These are phyloP conservation scores for Aureobasidium leucospermi DNA, from an alignment of 2,329 filamentous ascomycete genomes.

Conservation along the genomic window DNA sequence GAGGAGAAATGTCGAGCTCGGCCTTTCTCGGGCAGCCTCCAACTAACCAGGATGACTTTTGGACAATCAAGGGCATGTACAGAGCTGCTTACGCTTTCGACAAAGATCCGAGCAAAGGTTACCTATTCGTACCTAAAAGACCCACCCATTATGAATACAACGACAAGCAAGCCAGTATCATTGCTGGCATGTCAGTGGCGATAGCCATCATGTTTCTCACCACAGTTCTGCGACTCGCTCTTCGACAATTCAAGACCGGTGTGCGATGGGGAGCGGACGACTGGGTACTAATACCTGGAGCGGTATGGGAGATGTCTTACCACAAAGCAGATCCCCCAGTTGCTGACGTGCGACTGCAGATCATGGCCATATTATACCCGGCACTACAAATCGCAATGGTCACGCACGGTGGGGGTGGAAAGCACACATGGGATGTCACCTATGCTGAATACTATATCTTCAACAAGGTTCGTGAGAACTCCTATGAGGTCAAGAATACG, in stretches of 20 bases:
- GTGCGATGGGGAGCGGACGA: not conserved
- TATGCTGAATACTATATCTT: slow-evolving; percentile 8
- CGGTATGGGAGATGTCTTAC: not conserved
- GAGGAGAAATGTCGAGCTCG: not conserved
- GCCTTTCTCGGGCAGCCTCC: not conserved
- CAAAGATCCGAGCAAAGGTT: slow-evolving; percentile 5
- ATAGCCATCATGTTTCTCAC: not conserved
- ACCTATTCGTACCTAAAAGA: not conserved
- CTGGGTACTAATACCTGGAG: slow-evolving; percentile 1
- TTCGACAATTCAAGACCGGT: not conserved
- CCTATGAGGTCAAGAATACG: not conserved
- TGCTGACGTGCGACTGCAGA: not conserved
- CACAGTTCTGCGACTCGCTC: not conserved
- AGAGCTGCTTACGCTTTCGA: slow-evolving; percentile 1
- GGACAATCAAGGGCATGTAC: slow-evolving; percentile 8
- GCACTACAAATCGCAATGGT: not conserved
- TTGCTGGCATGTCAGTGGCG: not conserved
- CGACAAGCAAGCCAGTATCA: slow-evolving; percentile 6
- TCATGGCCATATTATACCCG: slow-evolving; percentile 2
- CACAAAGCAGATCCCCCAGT: not conserved
- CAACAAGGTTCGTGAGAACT: not conserved
- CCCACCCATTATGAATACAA: slow-evolving; percentile 1
- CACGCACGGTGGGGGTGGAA: not conserved
- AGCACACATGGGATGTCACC: slow-evolving; percentile 6
- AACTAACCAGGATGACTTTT: not conserved